Conservation (phyloP, 2,329 filamentous ascomycete genomes). For the Ophiostoma himal-ulmi region DNA sequence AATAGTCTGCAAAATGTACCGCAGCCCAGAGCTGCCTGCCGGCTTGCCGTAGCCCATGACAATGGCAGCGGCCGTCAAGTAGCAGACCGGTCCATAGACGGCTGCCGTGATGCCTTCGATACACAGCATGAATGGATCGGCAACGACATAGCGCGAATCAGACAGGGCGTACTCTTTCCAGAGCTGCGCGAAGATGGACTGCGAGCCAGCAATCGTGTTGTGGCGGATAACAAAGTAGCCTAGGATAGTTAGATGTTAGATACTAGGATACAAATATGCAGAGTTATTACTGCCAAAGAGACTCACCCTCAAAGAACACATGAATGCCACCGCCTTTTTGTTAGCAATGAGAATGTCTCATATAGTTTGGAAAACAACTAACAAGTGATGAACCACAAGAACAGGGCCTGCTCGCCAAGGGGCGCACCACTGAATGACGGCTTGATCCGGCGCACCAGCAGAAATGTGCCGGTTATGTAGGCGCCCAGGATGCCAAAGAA, state of each 20-base stretch:
- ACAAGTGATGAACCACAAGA: constrained; percentile 54
- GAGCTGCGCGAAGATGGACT: constrained; percentile 72
- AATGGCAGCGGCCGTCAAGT: constrained; percentile 44
- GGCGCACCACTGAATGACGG: constrained; percentile 30
- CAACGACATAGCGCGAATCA: constrained; percentile 79
- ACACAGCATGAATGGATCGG: constrained; percentile 78
- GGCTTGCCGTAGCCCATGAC: constrained; percentile 27
- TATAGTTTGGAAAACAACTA: constrained; percentile 28
- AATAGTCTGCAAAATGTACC: constrained; percentile 48
- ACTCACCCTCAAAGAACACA: constrained; percentile 81
- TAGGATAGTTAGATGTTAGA: not conserved
- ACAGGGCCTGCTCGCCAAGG: constrained; percentile 39
- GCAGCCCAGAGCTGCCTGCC: constrained; percentile 35
- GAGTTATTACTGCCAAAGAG: constrained; percentile 33
- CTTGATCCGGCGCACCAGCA: constrained; percentile 27
- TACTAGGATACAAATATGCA: too few species aligned
- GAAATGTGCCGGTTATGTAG: constrained; percentile 34
- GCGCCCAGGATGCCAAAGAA: constrained; percentile 37
- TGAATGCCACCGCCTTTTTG: constrained; percentile 61
- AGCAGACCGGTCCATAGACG: constrained; percentile 55
- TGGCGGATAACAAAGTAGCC: constrained; percentile 74
- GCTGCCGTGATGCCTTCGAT: constrained; percentile 76
- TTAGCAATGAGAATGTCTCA: not conserved
- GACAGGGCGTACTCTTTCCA: constrained; percentile 92
- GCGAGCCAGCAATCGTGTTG: constrained; percentile 56